Base-by-base conservation (phyloP, 148 eudicot species). In the Suaeda aralocaspica region DNA sequence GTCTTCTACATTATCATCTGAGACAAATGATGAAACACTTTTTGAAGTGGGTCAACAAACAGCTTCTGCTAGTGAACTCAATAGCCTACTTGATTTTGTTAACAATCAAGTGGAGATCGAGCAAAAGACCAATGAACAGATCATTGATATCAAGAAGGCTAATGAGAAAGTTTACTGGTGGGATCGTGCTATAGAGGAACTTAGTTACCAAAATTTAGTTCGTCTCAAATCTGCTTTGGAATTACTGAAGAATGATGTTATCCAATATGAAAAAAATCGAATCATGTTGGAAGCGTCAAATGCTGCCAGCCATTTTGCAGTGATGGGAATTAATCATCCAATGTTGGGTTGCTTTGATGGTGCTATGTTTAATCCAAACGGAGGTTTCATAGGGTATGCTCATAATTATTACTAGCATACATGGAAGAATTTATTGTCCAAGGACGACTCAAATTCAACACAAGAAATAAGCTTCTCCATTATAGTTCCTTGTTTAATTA, bases 151-250 rank as follows among this genome's bases (percentile, higher is more conserved):
- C 41, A 66, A 78, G 49, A 78, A 74, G 70, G 72, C 61, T 5
- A 58, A 74, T 8, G 65, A 61, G 16, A 56, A 39, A 3, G 53
- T 75, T 6, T 34, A 48, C 30, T 84, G 84, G 90, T 82, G 86
- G 86, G 83, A 84, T 45, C 60, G 57, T 8, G 78, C 85, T 0
- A 59, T 82, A n/a, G 79, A 70, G 3, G 68, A 72, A 6, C 74
- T 82, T 4, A 72, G 50, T 8, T 9, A 74, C 10, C 42, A 67
- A 2, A 71, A 84, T 21, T 78, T 84, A 22, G 71, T 74, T 48
- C 78, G 67, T 18, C 50, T 87, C n/a, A 79, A 72, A 72, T 39
- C 28, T 0, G 59, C 72, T 6, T 72, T 87, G 64, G 83, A 79
- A 41, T 80, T 48, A 31, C 76, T 84, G 19, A 84, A 75, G 75